These are phyloP conservation scores for Macaranga tanarius DNA, from an alignment of 441 rosid genomes.

Conservation along the genomic window DNA sequence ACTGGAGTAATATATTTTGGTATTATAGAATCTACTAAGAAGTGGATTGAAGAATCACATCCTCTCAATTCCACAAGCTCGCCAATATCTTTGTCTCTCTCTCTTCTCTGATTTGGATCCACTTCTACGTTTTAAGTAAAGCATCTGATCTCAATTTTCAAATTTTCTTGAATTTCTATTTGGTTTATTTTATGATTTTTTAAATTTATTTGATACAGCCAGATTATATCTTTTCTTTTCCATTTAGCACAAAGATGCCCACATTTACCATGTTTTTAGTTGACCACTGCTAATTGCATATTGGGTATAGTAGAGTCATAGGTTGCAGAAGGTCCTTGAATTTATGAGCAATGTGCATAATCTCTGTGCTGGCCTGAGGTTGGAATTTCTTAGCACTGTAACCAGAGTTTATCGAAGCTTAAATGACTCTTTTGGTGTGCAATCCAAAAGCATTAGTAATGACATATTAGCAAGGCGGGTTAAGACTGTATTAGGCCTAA, in stretches of 20 bases:
- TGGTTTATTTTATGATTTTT: too few relatives aligned
- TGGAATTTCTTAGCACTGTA: constrained; percentile 84
- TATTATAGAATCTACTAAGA: constrained; percentile 84
- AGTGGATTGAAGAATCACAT: constrained; percentile 76
- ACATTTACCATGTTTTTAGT: too few relatives aligned
- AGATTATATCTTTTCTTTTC: too few relatives aligned
- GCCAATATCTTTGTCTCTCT: too few relatives aligned
- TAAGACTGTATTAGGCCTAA: constrained; percentile 67
- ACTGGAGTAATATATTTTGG: constrained; percentile 97
- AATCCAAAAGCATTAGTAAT: constrained; percentile 92
- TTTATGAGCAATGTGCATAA: constrained; percentile 90
- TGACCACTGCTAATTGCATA: constrained; percentile 22
- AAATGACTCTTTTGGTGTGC: constrained; percentile 64
- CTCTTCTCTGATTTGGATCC: too few relatives aligned
- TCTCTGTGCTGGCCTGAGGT: constrained; percentile 88
- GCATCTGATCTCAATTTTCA: too few relatives aligned
- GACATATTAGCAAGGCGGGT: constrained; percentile 86
- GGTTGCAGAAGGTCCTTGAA: constrained; percentile 88
- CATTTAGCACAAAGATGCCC: too few relatives aligned
- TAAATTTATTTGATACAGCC: too few relatives aligned
- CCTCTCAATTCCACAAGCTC: too few relatives aligned
- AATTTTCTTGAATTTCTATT: too few relatives aligned
- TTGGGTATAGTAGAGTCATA: constrained; percentile 68
- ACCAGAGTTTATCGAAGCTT: constrained; percentile 97
- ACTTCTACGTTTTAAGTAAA: too few relatives aligned